Base-by-base conservation (phyloP, 202 grass and related monocot genomes). In the Saccharum hybrid region DNA sequence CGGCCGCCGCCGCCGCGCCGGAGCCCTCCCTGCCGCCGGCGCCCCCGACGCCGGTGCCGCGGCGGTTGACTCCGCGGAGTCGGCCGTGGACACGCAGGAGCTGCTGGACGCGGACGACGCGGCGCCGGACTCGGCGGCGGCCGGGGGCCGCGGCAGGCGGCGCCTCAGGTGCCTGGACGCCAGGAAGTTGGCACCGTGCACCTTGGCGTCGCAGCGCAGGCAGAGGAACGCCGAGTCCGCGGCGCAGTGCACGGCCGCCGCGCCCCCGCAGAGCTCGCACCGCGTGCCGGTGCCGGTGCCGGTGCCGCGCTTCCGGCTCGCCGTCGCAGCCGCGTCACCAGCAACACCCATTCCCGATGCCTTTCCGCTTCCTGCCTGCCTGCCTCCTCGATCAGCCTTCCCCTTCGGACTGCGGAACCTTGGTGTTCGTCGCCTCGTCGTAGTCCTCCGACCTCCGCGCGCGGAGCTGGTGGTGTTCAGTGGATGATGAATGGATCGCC, bases 141-240 rank as follows among this genome's bases (percentile, higher is more conserved):
- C 6, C 33, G 10, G 10, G 8, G 1, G 4, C 26, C 30, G 2
- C 15, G 80, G 82, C 30, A 86, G 74, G 64, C 78, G 79, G 74
- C 87, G 86, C 5, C 96, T 86, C 16, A 80, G 61, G 85, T 98
- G 96, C 59, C 96, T 83, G 8, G 93, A 92, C 21, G 94, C 93
- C 41, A 98, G 92, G 81, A 98, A 98, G 80, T 95, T 98, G 36
- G 96, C 96, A 43, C 89, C 89, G 83, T 95, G 96, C n/a, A 98
- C 96, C 80, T 81, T 80, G 54, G 86, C 88, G 76, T 99, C 96
- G 87, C 96, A 99, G 21, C 71, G 5, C 14, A 78, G 69, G 86
- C 96, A 96, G 22, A 99, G 89, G 81, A 94, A 94, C 40, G 96
- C 96, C 12, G 81, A 66, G 89, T 96, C 96, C 3, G 96, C 79